Percentiles rank a stretch among this genome's conserved stretches.
phyloP scores from a whole-genome alignment of 495 filamentous ascomycete species.

The Achaetomiella virescens region DNA sequence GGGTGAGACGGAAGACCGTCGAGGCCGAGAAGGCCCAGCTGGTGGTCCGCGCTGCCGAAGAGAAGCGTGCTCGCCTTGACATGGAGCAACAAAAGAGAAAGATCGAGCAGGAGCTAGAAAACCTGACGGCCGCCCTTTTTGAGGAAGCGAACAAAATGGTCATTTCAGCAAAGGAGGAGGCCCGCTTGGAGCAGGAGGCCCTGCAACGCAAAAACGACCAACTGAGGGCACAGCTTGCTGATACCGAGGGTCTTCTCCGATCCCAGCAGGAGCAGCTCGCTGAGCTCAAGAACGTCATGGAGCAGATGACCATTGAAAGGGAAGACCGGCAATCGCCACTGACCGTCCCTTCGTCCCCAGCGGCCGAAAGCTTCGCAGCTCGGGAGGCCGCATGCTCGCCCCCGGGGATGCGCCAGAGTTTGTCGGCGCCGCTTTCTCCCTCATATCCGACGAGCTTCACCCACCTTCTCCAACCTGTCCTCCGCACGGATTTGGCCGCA shows the following conservation, averaged over 20 bases:
- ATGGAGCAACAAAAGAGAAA: constrained; percentile 66
- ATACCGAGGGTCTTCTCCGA: constrained; percentile 72
- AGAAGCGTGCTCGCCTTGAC: constrained; percentile 63
- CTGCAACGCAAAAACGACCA: constrained; percentile 34
- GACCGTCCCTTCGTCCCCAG: constrained; percentile 61
- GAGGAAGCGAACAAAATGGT: constrained; percentile 99
- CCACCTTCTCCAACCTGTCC: constrained; percentile 71
- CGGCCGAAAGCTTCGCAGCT: constrained; percentile 43
- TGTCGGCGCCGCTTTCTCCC: constrained; percentile 56
- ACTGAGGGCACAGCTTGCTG: constrained; percentile 45
- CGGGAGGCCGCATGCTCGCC: constrained; percentile 33
- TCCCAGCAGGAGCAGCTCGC: constrained; percentile 91
- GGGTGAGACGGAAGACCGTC: constrained; percentile 52
- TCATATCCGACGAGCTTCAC: constrained; percentile 81
- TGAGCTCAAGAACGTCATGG: constrained; percentile 87
- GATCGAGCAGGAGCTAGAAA: constrained; percentile 75
- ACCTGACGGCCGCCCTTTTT: constrained; percentile 80
- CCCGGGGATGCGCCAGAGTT: constrained; percentile 38
- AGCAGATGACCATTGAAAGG: constrained; percentile 68
- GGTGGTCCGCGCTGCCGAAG: constrained; percentile 45
- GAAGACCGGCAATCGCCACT: constrained; percentile 57
- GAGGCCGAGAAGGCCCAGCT: constrained; percentile 40
- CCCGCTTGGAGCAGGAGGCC: constrained; percentile 30
- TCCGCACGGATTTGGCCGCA: constrained; percentile 71
- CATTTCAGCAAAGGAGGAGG: constrained; percentile 48